Evolutionary conservation across 495 filamentous ascomycete species (phyloP).

Genomic region (Neurospora tetraspora): DNA sequence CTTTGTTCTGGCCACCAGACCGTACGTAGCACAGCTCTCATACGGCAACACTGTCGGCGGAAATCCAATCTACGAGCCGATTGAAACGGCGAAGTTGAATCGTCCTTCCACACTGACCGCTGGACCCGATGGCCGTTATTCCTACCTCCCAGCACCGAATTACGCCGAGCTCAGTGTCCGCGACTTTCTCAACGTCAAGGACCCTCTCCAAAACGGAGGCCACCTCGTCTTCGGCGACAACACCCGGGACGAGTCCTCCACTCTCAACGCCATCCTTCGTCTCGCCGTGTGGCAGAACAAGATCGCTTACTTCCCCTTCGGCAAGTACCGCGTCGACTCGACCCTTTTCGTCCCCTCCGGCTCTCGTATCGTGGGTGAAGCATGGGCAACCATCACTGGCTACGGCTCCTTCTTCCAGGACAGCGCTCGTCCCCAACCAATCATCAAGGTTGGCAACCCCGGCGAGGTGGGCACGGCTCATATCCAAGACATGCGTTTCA

Average conservation of each 20-base stretch:
- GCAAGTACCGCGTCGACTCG: conserved; percentile 37
- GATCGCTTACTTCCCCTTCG: conserved; percentile 39
- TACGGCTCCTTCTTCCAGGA: conserved; percentile 44
- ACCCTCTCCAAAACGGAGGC: conserved; percentile 31
- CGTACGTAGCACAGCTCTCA: conserved; percentile 23
- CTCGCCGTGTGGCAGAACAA: conserved; percentile 24
- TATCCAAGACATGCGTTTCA: conserved; percentile 48
- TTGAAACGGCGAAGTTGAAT: conserved; percentile 20
- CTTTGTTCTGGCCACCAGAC: conserved; percentile 14
- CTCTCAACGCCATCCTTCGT: conserved; percentile 29
- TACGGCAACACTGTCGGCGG: conserved; percentile 49
- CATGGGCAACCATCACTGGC: conserved; percentile 38
- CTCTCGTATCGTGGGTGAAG: conserved; percentile 39
- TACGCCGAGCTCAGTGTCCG: conserved; percentile 23
- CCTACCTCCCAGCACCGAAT: conserved; percentile 25
- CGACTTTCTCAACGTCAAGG: conserved; percentile 37
- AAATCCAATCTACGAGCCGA: conserved; percentile 48
- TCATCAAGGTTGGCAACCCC: conserved; percentile 48
- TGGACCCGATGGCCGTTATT: conserved; percentile 21
- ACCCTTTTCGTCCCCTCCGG: conserved; percentile 46
- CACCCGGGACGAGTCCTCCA: conserved; percentile 26
- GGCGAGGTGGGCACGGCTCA: conserved; percentile 49
- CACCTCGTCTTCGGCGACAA: conserved; percentile 26
- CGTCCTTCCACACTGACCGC: conserved; percentile 20
- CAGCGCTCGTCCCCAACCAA: conserved; percentile 36